Conservation (phyloP, 805 yeast genomes). For the Lipomyces sp. region DNA sequence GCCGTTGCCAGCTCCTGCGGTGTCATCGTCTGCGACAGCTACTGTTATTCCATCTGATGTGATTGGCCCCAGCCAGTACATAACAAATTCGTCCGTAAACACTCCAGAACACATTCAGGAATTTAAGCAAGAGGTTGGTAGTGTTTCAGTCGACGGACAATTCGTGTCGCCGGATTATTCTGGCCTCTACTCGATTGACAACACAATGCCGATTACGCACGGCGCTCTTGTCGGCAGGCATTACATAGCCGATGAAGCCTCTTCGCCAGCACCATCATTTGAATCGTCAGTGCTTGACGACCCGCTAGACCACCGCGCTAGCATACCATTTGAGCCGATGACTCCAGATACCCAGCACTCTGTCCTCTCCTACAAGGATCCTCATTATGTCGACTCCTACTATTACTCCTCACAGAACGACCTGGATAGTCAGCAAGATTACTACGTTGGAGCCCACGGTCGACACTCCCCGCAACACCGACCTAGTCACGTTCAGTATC, state of each 20-base stretch:
- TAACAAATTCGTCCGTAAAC: not conserved
- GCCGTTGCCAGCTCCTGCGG: constrained; percentile 14
- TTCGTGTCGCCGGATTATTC: constrained; percentile 9
- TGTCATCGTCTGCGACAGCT: constrained; percentile 12
- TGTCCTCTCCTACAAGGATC: constrained; percentile 7
- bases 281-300: constrained; percentile 29
- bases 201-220: constrained; percentile 3
- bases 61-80: not conserved
- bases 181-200: not conserved
- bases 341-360: constrained; percentile 37
- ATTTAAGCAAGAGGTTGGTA: not conserved
- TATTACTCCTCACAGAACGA: constrained; percentile 14
- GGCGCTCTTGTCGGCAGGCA: constrained; percentile 3
- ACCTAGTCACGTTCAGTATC: not conserved
- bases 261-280: constrained; percentile 33
- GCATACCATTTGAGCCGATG: constrained; percentile 31
- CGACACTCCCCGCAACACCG: not conserved
- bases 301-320: constrained; percentile 3
- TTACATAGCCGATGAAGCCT: constrained; percentile 13
- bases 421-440: not conserved
- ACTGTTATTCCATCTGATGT: constrained; percentile 8
- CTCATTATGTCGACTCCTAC: constrained; percentile 11
- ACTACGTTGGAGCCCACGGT: not conserved
- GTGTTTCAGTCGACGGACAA: not conserved
- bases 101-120: not conserved